Evolutionary conservation across 2,329 filamentous ascomycete species (phyloP).

Genomic region (Graphilbum sp.): DNA sequence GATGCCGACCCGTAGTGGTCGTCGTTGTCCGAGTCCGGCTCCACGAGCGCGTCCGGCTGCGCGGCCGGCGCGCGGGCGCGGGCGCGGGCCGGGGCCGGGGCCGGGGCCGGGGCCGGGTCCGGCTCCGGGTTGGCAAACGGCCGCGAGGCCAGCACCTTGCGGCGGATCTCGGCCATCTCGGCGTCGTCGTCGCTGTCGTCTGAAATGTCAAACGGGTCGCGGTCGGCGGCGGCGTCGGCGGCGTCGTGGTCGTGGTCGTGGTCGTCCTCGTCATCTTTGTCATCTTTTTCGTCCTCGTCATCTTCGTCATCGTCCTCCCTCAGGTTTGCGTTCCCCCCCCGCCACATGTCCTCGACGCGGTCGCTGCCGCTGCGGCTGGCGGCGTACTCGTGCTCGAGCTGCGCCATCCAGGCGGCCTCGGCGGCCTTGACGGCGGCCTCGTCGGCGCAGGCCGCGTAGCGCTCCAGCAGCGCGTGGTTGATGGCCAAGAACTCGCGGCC

Average conservation of each 20-base stretch:
- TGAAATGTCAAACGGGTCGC: slow-evolving; percentile 60
- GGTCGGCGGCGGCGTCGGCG: slow-evolving; percentile 24
- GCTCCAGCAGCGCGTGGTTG: slow-evolving; percentile 65
- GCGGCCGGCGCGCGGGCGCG: no score
- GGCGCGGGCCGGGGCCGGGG: slow-evolving; percentile 1
- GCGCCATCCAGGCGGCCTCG: slow-evolving; percentile 75
- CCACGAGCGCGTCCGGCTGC: slow-evolving; percentile 46
- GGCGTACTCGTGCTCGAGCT: slow-evolving; percentile 77
- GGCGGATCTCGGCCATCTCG: slow-evolving; percentile 83
- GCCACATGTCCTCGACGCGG: slow-evolving; percentile 67
- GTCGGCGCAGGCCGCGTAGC: slow-evolving; percentile 69
- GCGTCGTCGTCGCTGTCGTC: slow-evolving; percentile 55
- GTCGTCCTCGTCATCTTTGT: slow-evolving; percentile 33
- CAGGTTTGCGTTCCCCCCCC: slow-evolving; percentile 75
- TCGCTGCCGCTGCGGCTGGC: slow-evolving; percentile 52
- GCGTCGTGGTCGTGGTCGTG: slow-evolving; percentile 25
- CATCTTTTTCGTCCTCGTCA: slow-evolving; percentile 35
- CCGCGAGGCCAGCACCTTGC: slow-evolving; percentile 81
- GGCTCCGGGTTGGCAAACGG: slow-evolving; percentile 60
- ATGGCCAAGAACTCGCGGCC: slow-evolving; percentile 81
- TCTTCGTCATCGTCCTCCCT: slow-evolving; percentile 18
- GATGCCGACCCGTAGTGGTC: slow-evolving; percentile 4
- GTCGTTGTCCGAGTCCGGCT: slow-evolving; percentile 53
- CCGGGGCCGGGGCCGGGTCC: slow-evolving; percentile 40
- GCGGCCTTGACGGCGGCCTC: slow-evolving; percentile 71